phyloP scores from a whole-genome alignment of 2,329 filamentous ascomycete genomes.

The Fusarium neocosmosporiellum region DNA sequence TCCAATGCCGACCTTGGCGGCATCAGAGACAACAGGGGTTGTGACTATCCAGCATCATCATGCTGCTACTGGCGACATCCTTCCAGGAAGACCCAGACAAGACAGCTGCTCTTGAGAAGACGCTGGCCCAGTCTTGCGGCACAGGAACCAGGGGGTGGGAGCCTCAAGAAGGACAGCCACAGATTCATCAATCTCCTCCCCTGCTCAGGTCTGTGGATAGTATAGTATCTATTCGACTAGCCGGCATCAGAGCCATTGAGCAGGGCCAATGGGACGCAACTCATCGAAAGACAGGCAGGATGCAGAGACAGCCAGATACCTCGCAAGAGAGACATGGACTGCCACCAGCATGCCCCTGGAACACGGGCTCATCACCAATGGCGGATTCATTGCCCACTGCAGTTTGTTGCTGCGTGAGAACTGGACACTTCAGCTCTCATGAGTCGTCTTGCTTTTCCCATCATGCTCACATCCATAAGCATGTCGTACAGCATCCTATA shows the following conservation, averaged over 20 bases:
- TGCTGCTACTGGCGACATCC: background rate
- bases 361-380: background rate
- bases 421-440: background rate
- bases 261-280: slow-evolving; percentile 1
- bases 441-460: slow-evolving; percentile 3
- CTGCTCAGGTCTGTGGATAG: slow-evolving; percentile 25
- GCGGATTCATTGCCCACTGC: background rate
- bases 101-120: background rate
- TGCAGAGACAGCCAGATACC: slow-evolving; percentile 9
- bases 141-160: slow-evolving; percentile 1
- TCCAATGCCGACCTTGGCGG: slow-evolving; percentile 18
- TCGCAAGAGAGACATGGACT: background rate
- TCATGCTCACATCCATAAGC: background rate
- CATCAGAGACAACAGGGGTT: slow-evolving; percentile 10
- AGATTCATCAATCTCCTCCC: slow-evolving; percentile 17
- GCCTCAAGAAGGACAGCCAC: slow-evolving; percentile 13
- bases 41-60: background rate
- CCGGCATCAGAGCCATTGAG: background rate
- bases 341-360: background rate
- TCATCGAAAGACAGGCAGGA: background rate
- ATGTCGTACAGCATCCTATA: slow-evolving; percentile 10
- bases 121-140: background rate
- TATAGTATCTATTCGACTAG: slow-evolving; percentile 1
- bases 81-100: background rate
- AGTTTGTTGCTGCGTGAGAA: background rate